Base-by-base conservation (phyloP, 768 basidiomycete genomes). In the Tylopilus sp. region DNA sequence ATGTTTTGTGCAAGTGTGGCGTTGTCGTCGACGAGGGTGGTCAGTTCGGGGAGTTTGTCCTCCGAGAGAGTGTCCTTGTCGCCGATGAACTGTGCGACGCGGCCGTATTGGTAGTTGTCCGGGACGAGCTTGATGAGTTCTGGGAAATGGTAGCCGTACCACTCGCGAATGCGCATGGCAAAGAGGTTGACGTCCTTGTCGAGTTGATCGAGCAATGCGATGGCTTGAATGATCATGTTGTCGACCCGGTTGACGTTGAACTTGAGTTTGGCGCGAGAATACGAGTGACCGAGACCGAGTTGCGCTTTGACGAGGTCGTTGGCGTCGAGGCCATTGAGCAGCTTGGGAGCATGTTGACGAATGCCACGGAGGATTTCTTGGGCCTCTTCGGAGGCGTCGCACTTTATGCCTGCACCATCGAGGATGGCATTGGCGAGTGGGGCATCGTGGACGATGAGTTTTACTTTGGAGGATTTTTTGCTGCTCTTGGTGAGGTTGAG, bases 191-290 rank as follows among this genome's bases (percentile, higher is more conserved):
- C 93, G 70, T 98, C 95, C 78, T 98, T 98, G 81, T 98, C 95
- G 64, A 98, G 87, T 65, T 98, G 95, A 74, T 98, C 95, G 62
- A 97, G 89, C 51, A 98, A 85, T 5, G 95, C 91, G 67, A 98
- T 98, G 53, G 95, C 95, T 73, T 98, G 95, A 61, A 98, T 98
- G 73, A 98, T 98, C 95, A 98, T 98, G 79, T 98, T 97, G 74
- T 97, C 94, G 50, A 91, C 82, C 47, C 91, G 80, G 77, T 95
- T 95, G 48, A 94, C 91, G 71, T 94, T 95, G 81, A 93, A 98
- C 74, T 98, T 98, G 56, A 98, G 87, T 69, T 98, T 98, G 36
- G 95, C 88, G 57, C 95, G 86, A 21, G 94, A 97, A 75, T 95
- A 98, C 4, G 94, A 92, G 78, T 98, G 95, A 25, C 95, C 95